phyloP scores from a whole-genome alignment of 2,329 filamentous ascomycete species.

The Sclerotinia sclerotiorum region DNA sequence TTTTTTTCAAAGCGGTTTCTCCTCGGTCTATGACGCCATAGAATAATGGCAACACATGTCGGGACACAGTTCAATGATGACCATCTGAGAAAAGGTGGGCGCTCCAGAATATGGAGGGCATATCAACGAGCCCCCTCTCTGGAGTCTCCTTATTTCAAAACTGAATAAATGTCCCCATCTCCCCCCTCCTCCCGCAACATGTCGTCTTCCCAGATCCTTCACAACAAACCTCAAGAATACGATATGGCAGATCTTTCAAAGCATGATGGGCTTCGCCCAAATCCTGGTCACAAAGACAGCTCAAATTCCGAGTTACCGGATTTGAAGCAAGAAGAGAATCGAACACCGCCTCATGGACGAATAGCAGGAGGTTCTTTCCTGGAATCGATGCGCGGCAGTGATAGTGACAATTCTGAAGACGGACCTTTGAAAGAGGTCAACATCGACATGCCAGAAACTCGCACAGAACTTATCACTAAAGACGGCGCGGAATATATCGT shows the following conservation, averaged over 20 bases:
- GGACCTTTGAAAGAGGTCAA: slow-evolving; percentile 47
- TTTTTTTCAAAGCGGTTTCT: slow-evolving; percentile 27
- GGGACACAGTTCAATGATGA: slow-evolving; percentile 15
- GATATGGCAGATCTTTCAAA: slow-evolving; percentile 12
- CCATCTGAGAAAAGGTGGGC: slow-evolving; percentile 17
- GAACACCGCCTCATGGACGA: slow-evolving; percentile 37
- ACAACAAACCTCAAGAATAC: not conserved
- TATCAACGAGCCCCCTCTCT: slow-evolving; percentile 11
- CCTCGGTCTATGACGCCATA: slow-evolving; percentile 33
- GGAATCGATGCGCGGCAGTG: slow-evolving; percentile 40
- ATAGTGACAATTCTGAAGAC: slow-evolving; percentile 33
- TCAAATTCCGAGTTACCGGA: slow-evolving; percentile 10
- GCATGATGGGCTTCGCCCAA: slow-evolving; percentile 9
- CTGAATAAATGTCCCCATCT: slow-evolving; percentile 23
- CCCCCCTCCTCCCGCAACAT: slow-evolving; percentile 1
- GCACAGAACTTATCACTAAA: slow-evolving; percentile 45
- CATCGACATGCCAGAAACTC: slow-evolving; percentile 50
- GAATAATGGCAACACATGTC: slow-evolving; percentile 19
- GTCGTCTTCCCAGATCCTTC: not conserved
- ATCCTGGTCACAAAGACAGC: not conserved
- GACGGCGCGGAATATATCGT: slow-evolving; percentile 49
- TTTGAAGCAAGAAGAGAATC: slow-evolving; percentile 30
- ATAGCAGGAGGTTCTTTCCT: slow-evolving; percentile 45
- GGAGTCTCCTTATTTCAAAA: slow-evolving; percentile 21
- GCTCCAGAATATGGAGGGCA: slow-evolving; percentile 1